Conservation (phyloP, 2,329 filamentous ascomycete genomes). For the Calonectria multiphialidica region DNA sequence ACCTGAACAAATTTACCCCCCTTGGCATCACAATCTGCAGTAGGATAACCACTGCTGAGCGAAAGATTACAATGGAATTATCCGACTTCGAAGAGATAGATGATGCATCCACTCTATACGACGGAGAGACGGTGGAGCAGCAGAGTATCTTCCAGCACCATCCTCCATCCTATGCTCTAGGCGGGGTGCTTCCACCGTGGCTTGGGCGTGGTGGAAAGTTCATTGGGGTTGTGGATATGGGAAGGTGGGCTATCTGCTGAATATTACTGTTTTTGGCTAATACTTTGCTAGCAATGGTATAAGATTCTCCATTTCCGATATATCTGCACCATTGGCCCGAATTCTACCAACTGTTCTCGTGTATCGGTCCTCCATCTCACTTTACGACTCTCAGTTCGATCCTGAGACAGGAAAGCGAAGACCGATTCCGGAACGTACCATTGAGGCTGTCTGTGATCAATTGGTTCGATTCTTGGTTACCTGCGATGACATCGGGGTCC, state of each 20-base stretch:
- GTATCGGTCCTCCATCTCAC: slow-evolving; percentile 47
- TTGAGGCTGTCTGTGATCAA: slow-evolving; percentile 41
- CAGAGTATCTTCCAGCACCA: slow-evolving; percentile 9
- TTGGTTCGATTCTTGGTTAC: slow-evolving; percentile 45
- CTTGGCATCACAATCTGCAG: too few relatives aligned
- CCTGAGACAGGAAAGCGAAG: slow-evolving; percentile 45
- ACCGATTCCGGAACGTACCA: slow-evolving; percentile 44
- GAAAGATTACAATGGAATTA: slow-evolving; percentile 29
- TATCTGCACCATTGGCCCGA: slow-evolving; percentile 64
- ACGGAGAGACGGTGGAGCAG: slow-evolving; percentile 16
- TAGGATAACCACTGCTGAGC: too few relatives aligned
- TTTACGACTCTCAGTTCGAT: slow-evolving; percentile 50
- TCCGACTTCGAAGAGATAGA: slow-evolving; percentile 42
- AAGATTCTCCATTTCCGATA: slow-evolving; percentile 71
- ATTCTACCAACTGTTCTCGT: slow-evolving; percentile 64
- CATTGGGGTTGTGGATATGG: slow-evolving; percentile 53
- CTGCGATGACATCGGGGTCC: slow-evolving; percentile 42
- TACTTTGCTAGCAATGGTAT: slow-evolving; percentile 72
- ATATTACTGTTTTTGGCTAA: not conserved
- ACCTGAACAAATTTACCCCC: too few relatives aligned
- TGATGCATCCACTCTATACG: slow-evolving; percentile 30
- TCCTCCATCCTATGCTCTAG: not conserved
- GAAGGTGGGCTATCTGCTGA: slow-evolving; percentile 43
- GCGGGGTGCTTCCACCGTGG: slow-evolving; percentile 45
- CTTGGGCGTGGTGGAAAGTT: slow-evolving; percentile 45